Evolutionary conservation across 164 flowering plant species (phyloP).

Genomic region (Dillenia suffruticosa): DNA sequence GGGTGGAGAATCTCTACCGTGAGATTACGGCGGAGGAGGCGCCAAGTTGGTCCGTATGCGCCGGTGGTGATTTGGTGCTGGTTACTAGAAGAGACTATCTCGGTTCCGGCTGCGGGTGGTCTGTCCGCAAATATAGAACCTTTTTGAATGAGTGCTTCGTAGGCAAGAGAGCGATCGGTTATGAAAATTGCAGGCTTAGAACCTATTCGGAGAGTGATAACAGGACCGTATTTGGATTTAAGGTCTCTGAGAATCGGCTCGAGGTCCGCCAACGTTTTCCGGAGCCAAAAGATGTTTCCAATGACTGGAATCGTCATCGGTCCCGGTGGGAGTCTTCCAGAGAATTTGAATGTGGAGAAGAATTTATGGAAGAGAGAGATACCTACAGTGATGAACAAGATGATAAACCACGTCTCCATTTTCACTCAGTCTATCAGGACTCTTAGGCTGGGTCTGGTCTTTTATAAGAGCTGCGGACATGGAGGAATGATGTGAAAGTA

Average conservation of each 20-base stretch:
- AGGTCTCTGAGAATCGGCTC: not conserved
- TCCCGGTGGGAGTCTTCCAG: no score
- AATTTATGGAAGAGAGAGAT: no score
- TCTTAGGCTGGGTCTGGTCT: no score
- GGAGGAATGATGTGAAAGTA: no score
- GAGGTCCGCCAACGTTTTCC: not conserved
- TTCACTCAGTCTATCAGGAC: no score
- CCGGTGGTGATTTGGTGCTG: not conserved
- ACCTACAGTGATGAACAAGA: no score
- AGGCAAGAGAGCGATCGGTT: not conserved
- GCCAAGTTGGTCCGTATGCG: not conserved
- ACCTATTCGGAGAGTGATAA: not conserved
- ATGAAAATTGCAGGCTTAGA: not conserved
- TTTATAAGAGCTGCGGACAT: no score
- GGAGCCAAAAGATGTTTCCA: no score
- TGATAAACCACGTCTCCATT: no score
- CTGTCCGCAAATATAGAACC: not conserved
- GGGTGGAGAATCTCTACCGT: not conserved
- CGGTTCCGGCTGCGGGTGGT: not conserved
- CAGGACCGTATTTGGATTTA: not conserved
- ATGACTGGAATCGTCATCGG: no score
- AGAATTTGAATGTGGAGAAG: no score
- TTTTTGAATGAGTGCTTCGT: not conserved
- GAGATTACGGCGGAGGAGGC: conserved; percentile 2
- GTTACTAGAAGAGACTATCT: not conserved